Evolutionary conservation across 371 early-diverging fungal species (phyloP).

Genomic region (Haplosporangium sp.): DNA sequence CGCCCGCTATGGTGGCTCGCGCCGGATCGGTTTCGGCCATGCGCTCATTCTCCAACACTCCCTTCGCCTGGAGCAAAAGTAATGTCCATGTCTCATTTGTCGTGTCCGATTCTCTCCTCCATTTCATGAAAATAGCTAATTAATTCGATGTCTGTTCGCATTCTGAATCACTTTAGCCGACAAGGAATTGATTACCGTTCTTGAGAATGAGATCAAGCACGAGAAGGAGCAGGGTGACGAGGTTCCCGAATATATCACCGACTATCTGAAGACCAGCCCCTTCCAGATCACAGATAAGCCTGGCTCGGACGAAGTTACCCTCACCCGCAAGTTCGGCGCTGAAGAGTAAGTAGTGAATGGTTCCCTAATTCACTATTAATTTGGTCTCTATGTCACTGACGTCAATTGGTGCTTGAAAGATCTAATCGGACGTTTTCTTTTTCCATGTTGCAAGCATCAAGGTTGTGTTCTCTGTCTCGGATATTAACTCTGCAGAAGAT

Average conservation of each 20-base stretch:
- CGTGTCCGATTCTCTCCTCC: too few species aligned
- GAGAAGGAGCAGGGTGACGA: constrained; percentile 77
- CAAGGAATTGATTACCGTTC: constrained; percentile 74
- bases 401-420: neutral
- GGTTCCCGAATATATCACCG: constrained; percentile 79
- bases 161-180: constrained; percentile 75
- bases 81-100: neutral
- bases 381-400: neutral
- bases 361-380: neutral
- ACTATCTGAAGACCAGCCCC: constrained; percentile 78
- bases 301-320: constrained; percentile 83
- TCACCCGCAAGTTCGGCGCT: constrained; percentile 89
- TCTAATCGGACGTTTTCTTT: neutral
- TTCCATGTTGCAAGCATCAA: constrained; percentile 69
- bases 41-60: constrained; percentile 47
- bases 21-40: constrained; percentile 32
- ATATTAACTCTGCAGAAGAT: constrained; percentile 76
- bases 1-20: constrained; percentile 39
- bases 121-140: too few species aligned
- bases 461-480: constrained; percentile 87
- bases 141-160: too few species aligned
- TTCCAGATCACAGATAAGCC: constrained; percentile 89
- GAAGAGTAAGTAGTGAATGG: constrained; percentile 77
- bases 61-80: constrained; percentile 46
- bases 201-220: constrained; percentile 84